Evolutionary conservation across 2,329 filamentous ascomycete genomes (phyloP).

Genomic region (Trichoderma oligosporum): DNA sequence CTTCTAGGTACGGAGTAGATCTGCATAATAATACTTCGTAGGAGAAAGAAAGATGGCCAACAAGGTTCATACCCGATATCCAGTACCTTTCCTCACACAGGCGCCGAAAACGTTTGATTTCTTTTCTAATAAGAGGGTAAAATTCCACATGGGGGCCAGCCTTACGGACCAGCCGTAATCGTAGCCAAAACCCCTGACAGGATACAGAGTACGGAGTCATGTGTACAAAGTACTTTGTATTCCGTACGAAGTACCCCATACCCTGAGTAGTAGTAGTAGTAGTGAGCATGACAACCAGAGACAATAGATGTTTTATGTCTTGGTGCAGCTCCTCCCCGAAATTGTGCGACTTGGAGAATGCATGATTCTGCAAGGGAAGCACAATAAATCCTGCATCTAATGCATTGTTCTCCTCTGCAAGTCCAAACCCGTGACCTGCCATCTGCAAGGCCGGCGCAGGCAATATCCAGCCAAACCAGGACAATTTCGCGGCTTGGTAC

Average conservation of each 20-base stretch:
- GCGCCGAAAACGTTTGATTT: background rate
- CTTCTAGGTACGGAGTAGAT: no score
- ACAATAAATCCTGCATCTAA: background rate
- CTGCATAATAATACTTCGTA: constrained; percentile 6
- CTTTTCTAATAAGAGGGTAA: background rate
- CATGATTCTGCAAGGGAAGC: constrained; percentile 14
- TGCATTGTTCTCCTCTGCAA: constrained; percentile 9
- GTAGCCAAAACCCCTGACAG: background rate
- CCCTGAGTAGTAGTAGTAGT: no score
- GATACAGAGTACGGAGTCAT: background rate
- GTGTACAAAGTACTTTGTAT: no score
- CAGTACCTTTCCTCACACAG: background rate
- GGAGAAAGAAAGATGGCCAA: background rate
- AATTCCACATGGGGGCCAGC: background rate
- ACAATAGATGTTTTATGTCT: background rate
- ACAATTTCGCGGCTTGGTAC: background rate
- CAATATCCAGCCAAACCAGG: background rate
- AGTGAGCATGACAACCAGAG: background rate
- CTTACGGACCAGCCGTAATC: background rate
- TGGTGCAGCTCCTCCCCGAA: background rate
- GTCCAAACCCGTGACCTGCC: background rate
- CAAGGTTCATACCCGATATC: background rate
- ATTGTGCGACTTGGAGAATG: background rate
- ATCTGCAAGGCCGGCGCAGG: background rate
- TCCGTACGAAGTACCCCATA: no score